Percentiles rank a stretch among this genome's conserved stretches.
Evolutionary conservation across 73 alveolate species (phyloP).

Genomic region (Breviolum minutum): DNA sequence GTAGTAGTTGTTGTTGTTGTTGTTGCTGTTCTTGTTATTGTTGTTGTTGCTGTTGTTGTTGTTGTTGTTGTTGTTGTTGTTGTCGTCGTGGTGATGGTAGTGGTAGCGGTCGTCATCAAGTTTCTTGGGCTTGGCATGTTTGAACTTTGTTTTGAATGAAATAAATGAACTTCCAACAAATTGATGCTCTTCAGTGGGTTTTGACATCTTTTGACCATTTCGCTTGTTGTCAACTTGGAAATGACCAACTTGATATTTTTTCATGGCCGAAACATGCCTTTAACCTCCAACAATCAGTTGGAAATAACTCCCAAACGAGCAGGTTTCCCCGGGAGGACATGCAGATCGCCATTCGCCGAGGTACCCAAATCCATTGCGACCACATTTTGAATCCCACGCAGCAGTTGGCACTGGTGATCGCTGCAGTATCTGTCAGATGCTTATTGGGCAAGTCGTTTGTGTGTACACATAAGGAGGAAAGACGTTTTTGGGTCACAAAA

Average conservation of each 20-base stretch:
- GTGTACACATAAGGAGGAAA: no score
- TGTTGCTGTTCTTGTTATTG: no score
- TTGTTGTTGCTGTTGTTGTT: no score
- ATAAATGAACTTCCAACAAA: no score
- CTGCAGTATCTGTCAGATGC: conserved; percentile 28
- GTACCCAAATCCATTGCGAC: conserved; percentile 30
- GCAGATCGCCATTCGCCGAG: neutral
- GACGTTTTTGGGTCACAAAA: no score
- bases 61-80: no score
- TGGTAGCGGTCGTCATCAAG: neutral
- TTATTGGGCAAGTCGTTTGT: neutral
- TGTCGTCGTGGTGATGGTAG: no score
- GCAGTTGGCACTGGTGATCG: conserved; percentile 11
- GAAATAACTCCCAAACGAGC: neutral
- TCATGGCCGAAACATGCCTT: neutral
- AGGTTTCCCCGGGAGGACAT: neutral
- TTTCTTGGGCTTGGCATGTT: neutral
- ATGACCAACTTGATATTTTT: neutral
- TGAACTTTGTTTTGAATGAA: neutral
- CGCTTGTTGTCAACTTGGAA: no score
- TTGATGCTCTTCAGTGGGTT: neutral
- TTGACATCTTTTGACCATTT: no score
- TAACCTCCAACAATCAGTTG: neutral
- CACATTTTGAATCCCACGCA: neutral
- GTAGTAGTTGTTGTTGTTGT: no score